phyloP scores from a whole-genome alignment of 495 filamentous ascomycete species.

The Aspergillus taichungensis region DNA sequence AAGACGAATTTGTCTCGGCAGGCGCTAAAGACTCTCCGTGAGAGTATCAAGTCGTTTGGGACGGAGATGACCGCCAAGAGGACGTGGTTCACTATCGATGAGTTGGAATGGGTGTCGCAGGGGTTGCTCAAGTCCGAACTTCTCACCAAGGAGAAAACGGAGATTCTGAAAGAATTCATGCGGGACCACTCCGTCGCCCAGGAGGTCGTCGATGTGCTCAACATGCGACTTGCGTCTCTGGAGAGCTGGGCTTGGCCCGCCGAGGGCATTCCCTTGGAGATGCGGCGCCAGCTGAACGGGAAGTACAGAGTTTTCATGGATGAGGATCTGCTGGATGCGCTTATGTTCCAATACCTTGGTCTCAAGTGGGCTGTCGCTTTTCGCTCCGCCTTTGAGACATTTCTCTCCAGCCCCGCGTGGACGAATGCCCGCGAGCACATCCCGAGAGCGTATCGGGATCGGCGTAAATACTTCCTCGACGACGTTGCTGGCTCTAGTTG shows the following conservation, averaged over 20 bases:
- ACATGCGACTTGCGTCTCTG: conserved; percentile 53
- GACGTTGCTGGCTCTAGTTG: not conserved
- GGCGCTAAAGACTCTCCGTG: conserved; percentile 35
- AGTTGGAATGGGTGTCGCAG: conserved; percentile 43
- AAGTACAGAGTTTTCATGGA: conserved; percentile 56
- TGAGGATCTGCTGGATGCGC: conserved; percentile 56
- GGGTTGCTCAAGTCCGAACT: conserved; percentile 49
- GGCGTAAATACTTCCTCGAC: conserved; percentile 43
- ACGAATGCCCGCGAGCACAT: conserved; percentile 26
- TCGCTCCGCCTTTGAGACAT: conserved; percentile 28
- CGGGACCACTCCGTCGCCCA: conserved; percentile 44
- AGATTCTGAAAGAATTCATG: conserved; percentile 51
- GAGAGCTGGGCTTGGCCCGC: conserved; percentile 53
- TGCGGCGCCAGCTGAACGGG: conserved; percentile 54
- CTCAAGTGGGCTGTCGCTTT: conserved; percentile 51
- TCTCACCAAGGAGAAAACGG: conserved; percentile 49
- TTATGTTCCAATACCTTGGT: conserved; percentile 59
- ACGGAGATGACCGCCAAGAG: conserved; percentile 21
- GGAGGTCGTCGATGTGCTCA: conserved; percentile 59
- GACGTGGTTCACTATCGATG: conserved; percentile 24
- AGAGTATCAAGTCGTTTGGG: conserved; percentile 38
- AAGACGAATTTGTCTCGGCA: conserved; percentile 28
- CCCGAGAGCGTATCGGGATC: conserved; percentile 32
- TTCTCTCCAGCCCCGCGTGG: conserved; percentile 31
- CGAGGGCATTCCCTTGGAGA: conserved; percentile 45